These are phyloP conservation scores for Pichia terricola DNA, from an alignment of 1,139 yeast species.

Conservation along the genomic window DNA sequence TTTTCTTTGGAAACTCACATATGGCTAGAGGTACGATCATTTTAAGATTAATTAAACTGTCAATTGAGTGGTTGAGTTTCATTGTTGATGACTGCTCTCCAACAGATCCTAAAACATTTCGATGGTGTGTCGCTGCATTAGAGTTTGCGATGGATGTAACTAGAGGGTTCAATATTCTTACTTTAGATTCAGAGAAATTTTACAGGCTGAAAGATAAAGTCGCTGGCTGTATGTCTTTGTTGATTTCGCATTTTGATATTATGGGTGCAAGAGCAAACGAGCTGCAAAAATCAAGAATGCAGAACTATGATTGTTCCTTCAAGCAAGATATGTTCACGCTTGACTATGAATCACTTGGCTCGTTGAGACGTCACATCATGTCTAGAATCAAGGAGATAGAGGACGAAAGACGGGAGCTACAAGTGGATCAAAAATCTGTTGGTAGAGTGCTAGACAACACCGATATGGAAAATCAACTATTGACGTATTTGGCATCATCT, in stretches of 20 bases:
- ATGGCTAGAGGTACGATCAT: slow-evolving; percentile 61
- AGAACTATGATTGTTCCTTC: slow-evolving; percentile 37
- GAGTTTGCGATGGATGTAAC: slow-evolving; percentile 97
- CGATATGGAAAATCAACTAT: slow-evolving; percentile 79
- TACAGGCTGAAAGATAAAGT: slow-evolving; percentile 66
- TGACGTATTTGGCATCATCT: slow-evolving; percentile 79
- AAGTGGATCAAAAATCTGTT: slow-evolving; percentile 46
- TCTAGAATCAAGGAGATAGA: slow-evolving; percentile 53
- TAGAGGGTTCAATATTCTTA: slow-evolving; percentile 78
- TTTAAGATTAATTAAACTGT: slow-evolving; percentile 60
- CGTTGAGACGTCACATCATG: slow-evolving; percentile 51
- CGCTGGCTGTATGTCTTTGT: slow-evolving; percentile 88
- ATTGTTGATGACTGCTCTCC: slow-evolving; percentile 93
- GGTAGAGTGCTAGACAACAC: slow-evolving; percentile 87
- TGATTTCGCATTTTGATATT: slow-evolving; percentile 92
- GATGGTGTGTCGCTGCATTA: slow-evolving; percentile 93
- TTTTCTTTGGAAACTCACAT: slow-evolving; percentile 27
- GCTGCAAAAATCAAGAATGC: slow-evolving; percentile 38
- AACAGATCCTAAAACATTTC: slow-evolving; percentile 79
- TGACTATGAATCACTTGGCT: slow-evolving; percentile 53
- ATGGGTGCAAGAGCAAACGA: slow-evolving; percentile 97
- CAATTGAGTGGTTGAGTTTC: slow-evolving; percentile 87
- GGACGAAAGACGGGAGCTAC: slow-evolving; percentile 39
- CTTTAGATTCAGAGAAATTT: slow-evolving; percentile 72
- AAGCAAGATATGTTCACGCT: slow-evolving; percentile 37